Conservation (phyloP, 331 rosid genomes). For the Acacia pycnantha region DNA sequence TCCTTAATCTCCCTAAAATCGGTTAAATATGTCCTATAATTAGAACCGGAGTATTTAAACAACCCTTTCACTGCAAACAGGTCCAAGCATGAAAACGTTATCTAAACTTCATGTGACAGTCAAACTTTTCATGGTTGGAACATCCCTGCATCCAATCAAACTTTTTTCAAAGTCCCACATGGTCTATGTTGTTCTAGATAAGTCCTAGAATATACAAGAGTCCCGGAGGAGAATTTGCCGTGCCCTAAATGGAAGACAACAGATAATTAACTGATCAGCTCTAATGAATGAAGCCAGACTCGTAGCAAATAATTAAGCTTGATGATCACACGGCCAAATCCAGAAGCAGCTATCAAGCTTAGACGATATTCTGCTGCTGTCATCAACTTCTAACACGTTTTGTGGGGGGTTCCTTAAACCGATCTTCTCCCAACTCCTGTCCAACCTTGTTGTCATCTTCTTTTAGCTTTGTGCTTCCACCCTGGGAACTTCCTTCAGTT, state of each 20-base stretch:
- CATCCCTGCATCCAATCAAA: slow-evolving; percentile 24
- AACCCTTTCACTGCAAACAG: no score
- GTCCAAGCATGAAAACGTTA: neutral
- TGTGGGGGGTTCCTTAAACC: slow-evolving; percentile 33
- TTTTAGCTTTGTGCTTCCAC: slow-evolving; percentile 29
- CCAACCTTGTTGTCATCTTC: slow-evolving; percentile 25
- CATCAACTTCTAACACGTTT: slow-evolving; percentile 53
- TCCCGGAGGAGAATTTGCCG: slow-evolving; percentile 13
- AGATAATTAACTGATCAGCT: neutral
- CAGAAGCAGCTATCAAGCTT: neutral
- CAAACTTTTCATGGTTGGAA: neutral
- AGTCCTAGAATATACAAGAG: slow-evolving; percentile 31
- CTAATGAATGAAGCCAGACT: slow-evolving; percentile 18
- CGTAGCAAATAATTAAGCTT: neutral
- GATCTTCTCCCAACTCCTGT: slow-evolving; percentile 25
- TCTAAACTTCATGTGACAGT: neutral
- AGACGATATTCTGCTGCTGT: neutral
- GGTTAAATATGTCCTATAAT: no score
- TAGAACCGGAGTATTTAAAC: no score
- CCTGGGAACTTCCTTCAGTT: slow-evolving; percentile 31
- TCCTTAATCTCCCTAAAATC: no score
- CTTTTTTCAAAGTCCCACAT: slow-evolving; percentile 22
- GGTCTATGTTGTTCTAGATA: slow-evolving; percentile 9
- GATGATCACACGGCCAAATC: slow-evolving; percentile 7
- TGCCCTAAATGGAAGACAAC: slow-evolving; percentile 13